Base-by-base conservation (phyloP, 441 rosid species). In the Adansonia madagascariensis region DNA sequence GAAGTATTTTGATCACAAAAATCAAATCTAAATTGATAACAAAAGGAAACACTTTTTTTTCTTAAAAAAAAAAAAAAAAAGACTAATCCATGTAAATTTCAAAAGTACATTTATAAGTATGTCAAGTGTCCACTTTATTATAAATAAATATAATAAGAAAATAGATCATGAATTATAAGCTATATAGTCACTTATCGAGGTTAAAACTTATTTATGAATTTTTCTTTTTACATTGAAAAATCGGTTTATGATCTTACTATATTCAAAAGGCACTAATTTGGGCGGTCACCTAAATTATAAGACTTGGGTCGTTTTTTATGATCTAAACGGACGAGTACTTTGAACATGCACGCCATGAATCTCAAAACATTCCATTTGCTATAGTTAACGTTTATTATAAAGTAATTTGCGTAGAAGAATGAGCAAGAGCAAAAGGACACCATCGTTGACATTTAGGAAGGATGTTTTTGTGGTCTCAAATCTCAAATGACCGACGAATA, bases 201-300 rank as follows among this genome's bases (percentile, higher is more conserved):
- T 60, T 60, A 9, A 60, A 60, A 22, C 2, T 12, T 60, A 3
- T 7, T 6, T 17, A 3, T 0, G 61, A 56, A 56, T 24, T 24
- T 24, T 56, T 17, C 1, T 7, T 17, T 7, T 17, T 7, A 4
- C 15, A 12, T 2, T 60, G 6, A 2, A 59, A 27, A 0, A 47
- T 83, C 27, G 20, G 24, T 7, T 1, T 31, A 61, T 50, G 18
- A 71, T 63, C 68, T 35, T 63, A 63, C 7, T 44, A 4, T 69
- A 27, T 80, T 71, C 43, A 81, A 73, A 47, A 11, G 77, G 67
- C 79, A 77, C 35, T 27, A 56, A 43, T 6, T 73, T 47, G 84
- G 80, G 82, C 71, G 47, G 84, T 87, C 75, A 85, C 90, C 91
- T 85, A 88, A 81, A 84, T 81, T 44, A 17, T 22, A 60, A 60